Evolutionary conservation across 1,284 basidiomycete genomes (phyloP), one percentile per base, ranked within the genome.

Genomic region (Termitomyces sp.): DNA sequence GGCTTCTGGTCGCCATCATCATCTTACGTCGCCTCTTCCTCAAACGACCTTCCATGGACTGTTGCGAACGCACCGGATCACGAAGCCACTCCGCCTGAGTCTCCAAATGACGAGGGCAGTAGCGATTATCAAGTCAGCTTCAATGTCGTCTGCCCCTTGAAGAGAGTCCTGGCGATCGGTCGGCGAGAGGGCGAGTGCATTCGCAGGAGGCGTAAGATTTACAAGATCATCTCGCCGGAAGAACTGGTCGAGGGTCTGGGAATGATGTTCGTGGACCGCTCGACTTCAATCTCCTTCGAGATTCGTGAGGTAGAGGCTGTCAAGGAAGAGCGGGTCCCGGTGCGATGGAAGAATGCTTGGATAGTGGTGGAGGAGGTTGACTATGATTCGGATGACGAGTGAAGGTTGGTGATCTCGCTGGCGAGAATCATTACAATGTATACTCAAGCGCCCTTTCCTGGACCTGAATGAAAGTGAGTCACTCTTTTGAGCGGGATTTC

Each of bases 151-250:
- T 28, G 10, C 24, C 24, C 47, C 47, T 10, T 48, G 13, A 48
- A 28, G n/a, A 38, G 47, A 48, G 47, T 48, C n/a, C n/a, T 38
- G 6, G 34, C 47, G n/a, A 48, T 48, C 8, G 47, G 47, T 28
- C 47, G 21, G 2, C 47, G 47, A 38, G 47, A 48, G 26, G 47
- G 47, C 24, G 47, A 48, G 13, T 28, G 34, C 4, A 48, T 48
- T 2, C 47, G 47, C 10, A 48, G 34, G 13, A 48, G 47, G n/a
- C 47, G 47, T 26, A 38, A 34, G 7, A 48, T 48, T 8, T 10
- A 38, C n/a, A 38, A 8, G 17, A 7, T 13, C 7, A 38, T 48
- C n/a, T 28, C 47, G 34, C 47, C 47, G 34, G 24, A 38, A 28
- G 47, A 48, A 6, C n/a, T 48, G 21, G 47, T 48, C 2, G 34